Conservation (phyloP, 2,329 filamentous ascomycete species). For the Coleophoma eucalyptorum region DNA sequence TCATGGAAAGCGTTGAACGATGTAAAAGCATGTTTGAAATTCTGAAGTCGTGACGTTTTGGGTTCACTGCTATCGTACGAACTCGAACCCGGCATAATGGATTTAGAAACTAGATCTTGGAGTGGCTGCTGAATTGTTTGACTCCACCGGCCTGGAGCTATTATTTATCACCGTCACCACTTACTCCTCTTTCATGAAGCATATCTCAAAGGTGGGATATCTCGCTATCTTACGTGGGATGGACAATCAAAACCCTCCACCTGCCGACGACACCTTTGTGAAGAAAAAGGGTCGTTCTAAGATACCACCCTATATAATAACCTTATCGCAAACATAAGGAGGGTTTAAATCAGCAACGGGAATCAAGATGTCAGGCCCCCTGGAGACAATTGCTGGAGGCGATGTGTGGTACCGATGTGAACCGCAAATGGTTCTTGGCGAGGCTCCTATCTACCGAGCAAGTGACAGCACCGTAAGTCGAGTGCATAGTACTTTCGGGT, state of each 20-base stretch:
- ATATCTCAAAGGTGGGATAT: neutral
- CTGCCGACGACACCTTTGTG: too few species aligned
- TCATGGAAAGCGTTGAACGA: neutral
- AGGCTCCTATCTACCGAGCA: conserved; percentile 15
- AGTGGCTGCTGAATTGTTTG: too few species aligned
- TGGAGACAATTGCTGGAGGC: neutral
- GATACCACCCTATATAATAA: too few species aligned
- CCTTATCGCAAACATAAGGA: too few species aligned
- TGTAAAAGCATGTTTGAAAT: neutral
- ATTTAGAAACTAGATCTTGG: too few species aligned
- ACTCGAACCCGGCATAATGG: too few species aligned
- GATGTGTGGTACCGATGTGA: neutral
- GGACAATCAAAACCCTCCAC: neutral
- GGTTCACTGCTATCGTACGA: neutral
- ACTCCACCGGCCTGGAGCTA: neutral
- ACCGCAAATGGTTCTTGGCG: conserved; percentile 6
- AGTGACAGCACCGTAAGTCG: conserved; percentile 8
- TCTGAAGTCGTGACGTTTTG: neutral
- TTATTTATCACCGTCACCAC: neutral
- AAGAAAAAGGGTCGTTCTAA: too few species aligned
- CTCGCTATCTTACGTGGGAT: neutral
- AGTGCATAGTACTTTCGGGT: too few species aligned
- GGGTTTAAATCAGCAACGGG: too few species aligned
- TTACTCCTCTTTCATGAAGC: neutral
- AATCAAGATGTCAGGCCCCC: neutral